Base-by-base conservation (phyloP, 805 yeast genomes). In the Lipomyces lipofer region DNA sequence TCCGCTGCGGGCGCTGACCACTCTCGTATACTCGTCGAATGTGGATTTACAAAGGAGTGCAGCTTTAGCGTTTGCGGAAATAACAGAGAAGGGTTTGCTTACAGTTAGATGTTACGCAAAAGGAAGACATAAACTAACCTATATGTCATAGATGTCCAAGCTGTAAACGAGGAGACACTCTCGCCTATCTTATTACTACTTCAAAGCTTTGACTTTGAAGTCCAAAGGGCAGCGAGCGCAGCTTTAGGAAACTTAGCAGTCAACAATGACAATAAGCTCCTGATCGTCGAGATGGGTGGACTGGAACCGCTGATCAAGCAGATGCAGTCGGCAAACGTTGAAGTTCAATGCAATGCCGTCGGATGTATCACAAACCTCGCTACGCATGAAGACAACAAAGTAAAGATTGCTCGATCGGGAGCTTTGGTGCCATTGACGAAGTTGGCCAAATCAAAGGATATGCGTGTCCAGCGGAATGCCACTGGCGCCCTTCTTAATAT, bases 291-390 rank as follows among this genome's bases (percentile, higher is more conserved):
- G 67, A 89, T 94, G 97, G 98, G 98, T 27, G 99, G 98, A 1
- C 79, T 94, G 54, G 96, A 91, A 60, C 98, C 98, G 4, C 80
- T 94, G 43, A 94, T 94, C 65, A 85, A 95, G 71, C 99, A 94
- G 73, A 94, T 94, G 99, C 86, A 89, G 86, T 86, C 95, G 39
- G 82, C 94, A 51, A 94, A 94, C 67, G 95, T 94, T 54, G 99
- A 94, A 71, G 98, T 94, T 36, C 99, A 94, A 73, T 94, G 99
- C 72, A 94, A 94, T 69, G 99, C 99, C 2, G 99, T 94, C 53
- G 99, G 99, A 15, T 94, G 99, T 71, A 91, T 94, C 67, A 94
- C 99, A 33, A 94, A 94, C 69, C 80, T 94, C 71, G 99, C 99
- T 6, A 94, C 99, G 5, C 96, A 88, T 73, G 99, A 94, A 72